A percentile compares a stretch with the other conserved stretches of the same genome.
Conservation (phyloP, 352 stramenopile genomes). For the Pythium insidiosum region DNA sequence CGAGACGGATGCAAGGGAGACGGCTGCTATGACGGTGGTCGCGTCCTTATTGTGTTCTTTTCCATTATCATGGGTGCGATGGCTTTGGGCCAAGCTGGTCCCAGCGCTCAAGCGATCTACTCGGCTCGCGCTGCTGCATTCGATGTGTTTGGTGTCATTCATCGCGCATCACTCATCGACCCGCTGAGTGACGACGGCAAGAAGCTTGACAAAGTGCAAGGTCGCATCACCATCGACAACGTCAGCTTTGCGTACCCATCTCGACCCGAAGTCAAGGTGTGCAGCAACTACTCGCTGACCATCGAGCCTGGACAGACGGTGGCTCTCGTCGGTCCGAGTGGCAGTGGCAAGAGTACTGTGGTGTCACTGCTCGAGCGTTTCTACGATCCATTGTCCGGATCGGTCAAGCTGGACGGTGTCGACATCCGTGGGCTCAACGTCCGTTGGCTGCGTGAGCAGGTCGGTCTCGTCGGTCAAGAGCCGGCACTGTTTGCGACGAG, state of each 20-base stretch:
- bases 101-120: constrained; percentile 48
- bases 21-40: constrained; percentile 51
- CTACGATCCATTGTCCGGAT: constrained; percentile 57
- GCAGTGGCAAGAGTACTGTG: constrained; percentile 85
- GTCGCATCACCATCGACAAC: constrained; percentile 69
- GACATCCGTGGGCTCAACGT: constrained; percentile 61
- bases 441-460: constrained; percentile 50
- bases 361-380: constrained; percentile 87
- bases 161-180: constrained; percentile 46
- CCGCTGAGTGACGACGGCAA: constrained; percentile 24
- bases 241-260: constrained; percentile 65
- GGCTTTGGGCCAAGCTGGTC: constrained; percentile 55
- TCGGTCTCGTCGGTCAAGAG: constrained; percentile 89
- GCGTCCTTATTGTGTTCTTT: constrained; percentile 69
- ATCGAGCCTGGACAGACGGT: constrained; percentile 32
- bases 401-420: constrained; percentile 16
- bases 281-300: constrained; percentile 12
- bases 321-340: constrained; percentile 23
- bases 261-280: constrained; percentile 16
- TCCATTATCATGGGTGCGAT: constrained; percentile 64
- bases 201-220: constrained; percentile 15
- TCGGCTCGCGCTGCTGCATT: constrained; percentile 44
- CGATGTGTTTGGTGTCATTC: constrained; percentile 60
- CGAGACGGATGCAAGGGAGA: constrained; percentile 24
- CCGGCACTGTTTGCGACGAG: constrained; percentile 19